Conservation (phyloP, 352 stramenopile species). For the Phytophthora sp. region DNA sequence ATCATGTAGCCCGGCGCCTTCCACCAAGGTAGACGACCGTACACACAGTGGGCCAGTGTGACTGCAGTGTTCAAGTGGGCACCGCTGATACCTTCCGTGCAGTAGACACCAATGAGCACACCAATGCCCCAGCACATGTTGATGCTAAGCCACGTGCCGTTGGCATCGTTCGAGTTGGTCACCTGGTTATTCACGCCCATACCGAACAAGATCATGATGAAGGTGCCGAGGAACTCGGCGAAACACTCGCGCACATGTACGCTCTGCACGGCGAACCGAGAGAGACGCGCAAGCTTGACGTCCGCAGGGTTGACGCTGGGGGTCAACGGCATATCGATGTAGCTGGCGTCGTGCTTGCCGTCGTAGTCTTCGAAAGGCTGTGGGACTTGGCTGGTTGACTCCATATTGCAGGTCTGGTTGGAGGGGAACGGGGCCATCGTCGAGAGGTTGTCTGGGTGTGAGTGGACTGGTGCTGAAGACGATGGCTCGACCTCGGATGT, state of each 20-base stretch:
- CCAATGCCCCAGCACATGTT: slow-evolving; percentile 52
- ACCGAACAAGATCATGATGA: slow-evolving; percentile 31
- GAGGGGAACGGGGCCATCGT: slow-evolving; percentile 28
- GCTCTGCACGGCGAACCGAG: slow-evolving; percentile 32
- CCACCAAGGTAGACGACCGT: slow-evolving; percentile 10
- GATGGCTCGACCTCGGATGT: slow-evolving; percentile 12
- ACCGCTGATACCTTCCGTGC: slow-evolving; percentile 22
- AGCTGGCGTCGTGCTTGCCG: slow-evolving; percentile 29
- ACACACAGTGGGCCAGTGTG: slow-evolving; percentile 4
- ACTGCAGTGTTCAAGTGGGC: slow-evolving; percentile 2
- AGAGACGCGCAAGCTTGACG: background rate
- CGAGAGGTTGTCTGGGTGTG: background rate
- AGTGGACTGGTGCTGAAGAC: background rate
- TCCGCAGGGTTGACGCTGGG: slow-evolving; percentile 6
- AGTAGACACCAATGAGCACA: slow-evolving; percentile 57
- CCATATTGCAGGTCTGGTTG: slow-evolving; percentile 23
- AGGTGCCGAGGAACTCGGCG: slow-evolving; percentile 53
- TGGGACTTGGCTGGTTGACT: slow-evolving; percentile 11
- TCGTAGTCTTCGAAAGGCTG: slow-evolving; percentile 24
- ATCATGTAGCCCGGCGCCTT: slow-evolving; percentile 54
- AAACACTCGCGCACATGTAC: slow-evolving; percentile 46
- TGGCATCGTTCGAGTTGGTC: slow-evolving; percentile 42
- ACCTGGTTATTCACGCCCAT: slow-evolving; percentile 68
- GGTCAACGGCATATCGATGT: slow-evolving; percentile 26
- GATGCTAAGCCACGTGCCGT: slow-evolving; percentile 67